Percentiles rank a stretch among this genome's conserved stretches.
phyloP scores from a whole-genome alignment of 2,329 filamentous ascomycete genomes.

The Alternaria sp. region DNA sequence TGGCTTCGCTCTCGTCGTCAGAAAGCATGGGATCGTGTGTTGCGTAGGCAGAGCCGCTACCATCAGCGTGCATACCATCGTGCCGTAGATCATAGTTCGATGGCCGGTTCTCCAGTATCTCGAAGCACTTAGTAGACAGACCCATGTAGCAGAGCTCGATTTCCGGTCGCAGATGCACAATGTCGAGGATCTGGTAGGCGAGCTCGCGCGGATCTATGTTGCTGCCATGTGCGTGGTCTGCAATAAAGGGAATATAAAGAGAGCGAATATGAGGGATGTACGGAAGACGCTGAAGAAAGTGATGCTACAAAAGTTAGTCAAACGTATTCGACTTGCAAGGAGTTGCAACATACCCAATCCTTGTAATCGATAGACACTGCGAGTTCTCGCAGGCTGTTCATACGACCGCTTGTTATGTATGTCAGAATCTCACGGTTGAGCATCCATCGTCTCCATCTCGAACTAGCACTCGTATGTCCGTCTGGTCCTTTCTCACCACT shows the following conservation, averaged over 20 bases:
- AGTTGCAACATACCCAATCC: slow-evolving; percentile 71
- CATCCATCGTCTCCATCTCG: slow-evolving; percentile 74
- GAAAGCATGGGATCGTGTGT: slow-evolving; percentile 44
- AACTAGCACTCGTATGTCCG: slow-evolving; percentile 49
- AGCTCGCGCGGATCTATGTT: slow-evolving; percentile 72
- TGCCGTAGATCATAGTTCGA: slow-evolving; percentile 53
- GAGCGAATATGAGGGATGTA: slow-evolving; percentile 74
- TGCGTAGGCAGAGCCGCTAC: slow-evolving; percentile 31
- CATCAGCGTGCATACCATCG: slow-evolving; percentile 39
- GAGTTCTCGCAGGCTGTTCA: slow-evolving; percentile 75
- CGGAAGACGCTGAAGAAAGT: slow-evolving; percentile 78
- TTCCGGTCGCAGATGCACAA: slow-evolving; percentile 77
- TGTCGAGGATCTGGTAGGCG: slow-evolving; percentile 78
- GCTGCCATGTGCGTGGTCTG: slow-evolving; percentile 65
- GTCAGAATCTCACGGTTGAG: slow-evolving; percentile 72
- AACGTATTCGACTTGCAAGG: slow-evolving; percentile 1
- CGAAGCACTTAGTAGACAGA: slow-evolving; percentile 79
- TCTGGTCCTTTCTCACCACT: slow-evolving; percentile 66
- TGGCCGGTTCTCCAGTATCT: slow-evolving; percentile 73
- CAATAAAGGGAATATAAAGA: slow-evolving; percentile 74
- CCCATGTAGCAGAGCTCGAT: slow-evolving; percentile 81
- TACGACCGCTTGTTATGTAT: slow-evolving; percentile 79
- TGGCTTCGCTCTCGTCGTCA: slow-evolving; percentile 50
- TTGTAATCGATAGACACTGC: slow-evolving; percentile 76
- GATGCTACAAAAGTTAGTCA: slow-evolving; percentile 64